Evolutionary conservation across 257 asterid genomes (phyloP), one percentile per base, ranked within the genome.

Genomic region (Solanum rostratum): DNA sequence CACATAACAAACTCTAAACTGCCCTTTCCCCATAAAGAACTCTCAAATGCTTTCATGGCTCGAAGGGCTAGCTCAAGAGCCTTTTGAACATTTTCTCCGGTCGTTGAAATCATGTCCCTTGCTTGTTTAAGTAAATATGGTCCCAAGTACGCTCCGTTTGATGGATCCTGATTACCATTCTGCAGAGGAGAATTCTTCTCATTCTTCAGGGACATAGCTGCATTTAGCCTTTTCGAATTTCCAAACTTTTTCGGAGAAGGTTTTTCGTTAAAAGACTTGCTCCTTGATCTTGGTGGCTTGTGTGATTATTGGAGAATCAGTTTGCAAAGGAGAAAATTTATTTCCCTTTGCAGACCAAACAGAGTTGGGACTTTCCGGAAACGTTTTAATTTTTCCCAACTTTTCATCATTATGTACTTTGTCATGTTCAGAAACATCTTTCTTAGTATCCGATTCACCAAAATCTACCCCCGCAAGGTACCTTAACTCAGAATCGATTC

Each of bases 111-210:
- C 87, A 92, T 59, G 22, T 91, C 94, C 86, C 94, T 90, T 11
- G 98, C 97, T 85, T 95, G 98, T 86, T 97, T 97, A 76, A 97
- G 97, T 43, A 95, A 54, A 88, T 92, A 93, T 3, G 97, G 94
- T 19, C 97, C 99, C 16, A 97, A 92, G 45, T 93, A 93, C 19
- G 84, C 93, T 6, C 85, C 85, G 12, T 92, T 90, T 1, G 85
- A 79, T 6, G 85, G 81, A 50, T 90, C 91, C 43, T 69, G 89
- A 19, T 69, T 82, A 43, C 89, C 90, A 62, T 84, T 89, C 83
- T 82, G 91, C 80, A 82, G 76, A 46, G 90, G 84, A 52, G 90
- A 85, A 79, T 82, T 90, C 87, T 79, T 91, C 85, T 87, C 92
- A 71, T 37, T 84, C 88, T 88, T 93, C 84, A 88, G 81, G 22